Base-by-base conservation (phyloP, 2,329 filamentous ascomycete genomes). In the Cytospora mali region DNA sequence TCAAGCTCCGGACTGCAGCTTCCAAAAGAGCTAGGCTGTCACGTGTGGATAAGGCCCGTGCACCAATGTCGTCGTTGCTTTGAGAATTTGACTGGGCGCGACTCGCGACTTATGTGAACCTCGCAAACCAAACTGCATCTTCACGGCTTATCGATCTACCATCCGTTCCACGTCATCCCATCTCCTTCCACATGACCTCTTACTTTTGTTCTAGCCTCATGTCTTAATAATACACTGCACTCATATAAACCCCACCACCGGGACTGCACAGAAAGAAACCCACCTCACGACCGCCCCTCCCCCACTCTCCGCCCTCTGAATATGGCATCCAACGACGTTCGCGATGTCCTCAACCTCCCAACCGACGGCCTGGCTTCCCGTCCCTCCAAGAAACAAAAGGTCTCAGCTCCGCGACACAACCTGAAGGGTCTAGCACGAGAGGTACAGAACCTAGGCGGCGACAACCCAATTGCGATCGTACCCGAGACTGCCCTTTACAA, bases 281-380 rank as follows among this genome's bases (percentile, higher is more conserved):
- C 25, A 11, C 33, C 31, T 48, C 61, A 46, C 39, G n/a, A n/a
- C n/a, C n/a, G n/a, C 18, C 65, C 35, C 52, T 11, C 31, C n/a
- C n/a, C 35, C 65, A 28, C 64, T 64, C 64, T 57, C 60, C 67
- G 80, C 71, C 67, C 21, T 11, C 9, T 10, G 4, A 46, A 23
- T n/a, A 91, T 91, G 88, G 83, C 88, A 65, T 89, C 89, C 66
- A 85, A 88, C 75, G 92, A 96, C 81, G 86, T 96, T 69, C 92
- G 91, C 79, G 92, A 96, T 75, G 91, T 96, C 73, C 87, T 96
- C 72, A 92, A 93, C 75, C 81, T 96, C 73, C 88, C 89, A 55
- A 80, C 87, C 69, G 88, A 87, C 33, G 77, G 79, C 65, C 70
- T 77, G 56, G 71, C 78, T 56, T 72, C 80, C 59, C 79, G 88